These are phyloP conservation scores for Boletus subcaerulescens DNA, from an alignment of 768 basidiomycete genomes.

Conservation along the genomic window DNA sequence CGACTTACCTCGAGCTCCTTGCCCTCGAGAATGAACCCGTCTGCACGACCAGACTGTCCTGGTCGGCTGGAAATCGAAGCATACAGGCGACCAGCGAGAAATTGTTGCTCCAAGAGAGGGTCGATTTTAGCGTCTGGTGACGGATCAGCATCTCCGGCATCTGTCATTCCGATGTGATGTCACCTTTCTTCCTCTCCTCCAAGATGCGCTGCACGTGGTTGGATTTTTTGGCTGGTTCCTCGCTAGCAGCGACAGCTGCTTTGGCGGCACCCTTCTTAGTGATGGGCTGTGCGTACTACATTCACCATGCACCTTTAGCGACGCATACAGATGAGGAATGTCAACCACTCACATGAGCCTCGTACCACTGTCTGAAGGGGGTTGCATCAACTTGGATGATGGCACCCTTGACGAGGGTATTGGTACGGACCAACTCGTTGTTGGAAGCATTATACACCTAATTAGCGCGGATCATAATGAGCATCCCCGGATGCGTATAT, in stretches of 20 bases:
- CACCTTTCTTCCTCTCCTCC: constrained; percentile 90
- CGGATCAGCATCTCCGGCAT: constrained; percentile 15
- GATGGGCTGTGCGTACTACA: constrained; percentile 90
- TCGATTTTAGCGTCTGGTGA: constrained; percentile 84
- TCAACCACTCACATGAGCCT: constrained; percentile 77
- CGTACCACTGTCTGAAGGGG: constrained; percentile 99
- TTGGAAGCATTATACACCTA: constrained; percentile 99
- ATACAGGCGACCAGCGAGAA: constrained; percentile 93
- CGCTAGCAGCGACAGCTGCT: constrained; percentile 42
- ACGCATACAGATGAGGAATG: neutral
- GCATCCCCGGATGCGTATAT: neutral
- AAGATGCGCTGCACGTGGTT: constrained; percentile 86
- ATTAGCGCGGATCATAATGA: constrained; percentile 3
- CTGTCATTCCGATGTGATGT: constrained; percentile 16
- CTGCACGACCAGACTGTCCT: constrained; percentile 93
- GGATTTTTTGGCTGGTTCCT: constrained; percentile 77
- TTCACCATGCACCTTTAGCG: constrained; percentile 2
- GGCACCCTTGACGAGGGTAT: constrained; percentile 95
- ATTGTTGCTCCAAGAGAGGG: constrained; percentile 82
- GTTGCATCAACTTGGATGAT: constrained; percentile 98
- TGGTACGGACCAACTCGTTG: constrained; percentile 99
- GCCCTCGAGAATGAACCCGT: constrained; percentile 97
- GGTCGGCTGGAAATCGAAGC: constrained; percentile 92
- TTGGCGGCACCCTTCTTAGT: constrained; percentile 78
- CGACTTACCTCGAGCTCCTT: constrained; percentile 89